A percentile compares a stretch with the other conserved stretches of the same genome.
phyloP scores from a whole-genome alignment of 2,329 filamentous ascomycete species.

The Talaromyces sp. region DNA sequence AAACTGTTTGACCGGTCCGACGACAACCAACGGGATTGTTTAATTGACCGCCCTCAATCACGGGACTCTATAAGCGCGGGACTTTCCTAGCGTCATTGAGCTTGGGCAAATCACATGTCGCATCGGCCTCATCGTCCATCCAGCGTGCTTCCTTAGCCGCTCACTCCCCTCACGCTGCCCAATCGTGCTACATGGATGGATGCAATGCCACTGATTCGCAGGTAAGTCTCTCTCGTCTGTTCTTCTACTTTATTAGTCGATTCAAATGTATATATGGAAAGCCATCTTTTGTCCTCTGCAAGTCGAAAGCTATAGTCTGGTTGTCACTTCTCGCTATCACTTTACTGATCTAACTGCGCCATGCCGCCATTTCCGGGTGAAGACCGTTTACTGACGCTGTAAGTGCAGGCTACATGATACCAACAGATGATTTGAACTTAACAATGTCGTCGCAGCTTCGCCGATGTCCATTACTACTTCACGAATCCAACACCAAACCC shows the following conservation, averaged over 20 bases:
- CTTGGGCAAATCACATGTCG: conserved; percentile 16
- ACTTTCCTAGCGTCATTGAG: background rate
- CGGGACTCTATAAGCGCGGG: background rate
- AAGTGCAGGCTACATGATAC: conserved; percentile 24
- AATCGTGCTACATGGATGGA: conserved; percentile 1
- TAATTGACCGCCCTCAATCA: background rate
- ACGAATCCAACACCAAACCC: conserved; percentile 53
- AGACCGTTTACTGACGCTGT: conserved; percentile 47
- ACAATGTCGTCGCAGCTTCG: conserved; percentile 48
- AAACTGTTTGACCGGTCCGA: conserved; percentile 4
- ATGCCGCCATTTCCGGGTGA: conserved; percentile 48
- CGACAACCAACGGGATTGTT: background rate
- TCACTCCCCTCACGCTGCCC: conserved; percentile 7
- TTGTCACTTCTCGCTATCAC: conserved; percentile 2
- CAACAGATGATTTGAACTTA: background rate
- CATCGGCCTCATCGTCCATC: conserved; percentile 10
- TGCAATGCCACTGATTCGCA: background rate
- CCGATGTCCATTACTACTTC: conserved; percentile 63
- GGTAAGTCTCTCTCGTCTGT: conserved; percentile 5
- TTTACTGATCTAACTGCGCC: conserved; percentile 18
- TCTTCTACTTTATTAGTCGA: background rate
- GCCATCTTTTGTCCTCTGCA: background rate
- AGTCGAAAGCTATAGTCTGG: conserved; percentile 6
- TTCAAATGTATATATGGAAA: conserved; percentile 2
- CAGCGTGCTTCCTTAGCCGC: conserved; percentile 18